These are phyloP conservation scores for Aspergillus mulundensis DNA, from an alignment of 495 filamentous ascomycete species.

Conservation along the genomic window DNA sequence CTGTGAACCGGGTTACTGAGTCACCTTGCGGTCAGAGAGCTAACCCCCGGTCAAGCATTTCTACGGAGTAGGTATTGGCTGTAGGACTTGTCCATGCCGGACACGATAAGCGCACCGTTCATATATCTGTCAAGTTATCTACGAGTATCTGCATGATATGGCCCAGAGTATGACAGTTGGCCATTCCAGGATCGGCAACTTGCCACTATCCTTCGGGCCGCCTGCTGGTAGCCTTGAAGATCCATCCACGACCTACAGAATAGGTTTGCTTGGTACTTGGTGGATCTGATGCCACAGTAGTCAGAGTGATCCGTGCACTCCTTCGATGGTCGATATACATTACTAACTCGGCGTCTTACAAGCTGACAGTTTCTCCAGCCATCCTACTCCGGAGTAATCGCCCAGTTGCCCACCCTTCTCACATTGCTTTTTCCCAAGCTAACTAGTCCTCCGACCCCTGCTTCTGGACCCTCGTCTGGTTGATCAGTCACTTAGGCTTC, in stretches of 20 bases:
- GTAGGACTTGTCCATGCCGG: not conserved
- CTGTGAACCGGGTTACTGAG: not conserved
- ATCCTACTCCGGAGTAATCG: not conserved
- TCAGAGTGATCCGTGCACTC: not conserved
- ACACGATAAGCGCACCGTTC: not conserved
- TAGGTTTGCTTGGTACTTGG: too few species aligned
- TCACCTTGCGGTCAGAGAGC: not conserved
- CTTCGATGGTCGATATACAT: too few species aligned
- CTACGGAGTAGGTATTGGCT: too few species aligned
- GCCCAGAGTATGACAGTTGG: not conserved
- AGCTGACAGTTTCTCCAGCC: not conserved
- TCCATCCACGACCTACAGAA: not conserved
- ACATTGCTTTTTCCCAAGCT: constrained; percentile 1
- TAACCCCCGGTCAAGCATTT: too few species aligned
- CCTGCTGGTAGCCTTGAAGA: not conserved
- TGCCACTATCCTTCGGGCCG: not conserved
- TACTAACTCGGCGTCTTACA: not conserved
- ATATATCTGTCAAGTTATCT: not conserved
- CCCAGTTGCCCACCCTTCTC: not conserved
- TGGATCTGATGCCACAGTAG: not conserved
- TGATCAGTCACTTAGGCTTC: not conserved
- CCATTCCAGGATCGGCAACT: not conserved
- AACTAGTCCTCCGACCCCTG: constrained; percentile 7
- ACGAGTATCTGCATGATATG: not conserved
- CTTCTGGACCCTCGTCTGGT: constrained; percentile 1